Evolutionary conservation across 306 rosid species (phyloP), one percentile per base, ranked within the genome.

Genomic region (Acacia melanoxylon): DNA sequence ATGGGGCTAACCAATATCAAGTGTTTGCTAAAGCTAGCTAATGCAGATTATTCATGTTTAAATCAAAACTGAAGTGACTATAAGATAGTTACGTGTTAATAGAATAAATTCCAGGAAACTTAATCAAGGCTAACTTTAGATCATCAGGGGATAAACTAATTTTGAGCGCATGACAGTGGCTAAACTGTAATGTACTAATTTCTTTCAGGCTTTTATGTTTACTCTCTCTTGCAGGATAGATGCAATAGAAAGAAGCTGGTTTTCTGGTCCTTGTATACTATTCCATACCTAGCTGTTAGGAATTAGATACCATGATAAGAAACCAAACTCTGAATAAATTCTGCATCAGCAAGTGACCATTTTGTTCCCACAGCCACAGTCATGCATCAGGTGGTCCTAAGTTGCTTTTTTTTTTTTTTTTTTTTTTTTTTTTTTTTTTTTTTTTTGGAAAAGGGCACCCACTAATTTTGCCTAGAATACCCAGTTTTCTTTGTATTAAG

Each of bases 201-300:
- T 19, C 40, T 27, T 29, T 15, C 22, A 13, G 69, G 42, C 20
- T 29, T 29, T 5, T 76, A 24, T 67, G 81, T 86, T 78, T 74
- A 81, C 70, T 59, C 77, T 77, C 75, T 72, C 44, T 68, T 56
- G 78, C 81, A 83, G 80, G 69, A 70, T 74, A 81, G 42, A 41
- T 10, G 19, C 33, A 4, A 61, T 24, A 71, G 68, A 68, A 74
- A 45, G 79, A 65, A 68, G 56, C 61, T 74, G 66, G 33, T 58
- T 80, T 72, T 52, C 80, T 76, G 52, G 35, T 72, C 66, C 70
- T 19, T 48, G 40, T 72, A 41, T 58, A 41, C 63, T 33, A 71
- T 68, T 67, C 52, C 54, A 77, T 41, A 68, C 82, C 62, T 49
- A 68, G 68, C 69, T 20, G 77, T 59, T 61, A 42, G 41, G 68